Conservation (phyloP, 176 grass and related monocot genomes). For the Elymus sibiricus region DNA sequence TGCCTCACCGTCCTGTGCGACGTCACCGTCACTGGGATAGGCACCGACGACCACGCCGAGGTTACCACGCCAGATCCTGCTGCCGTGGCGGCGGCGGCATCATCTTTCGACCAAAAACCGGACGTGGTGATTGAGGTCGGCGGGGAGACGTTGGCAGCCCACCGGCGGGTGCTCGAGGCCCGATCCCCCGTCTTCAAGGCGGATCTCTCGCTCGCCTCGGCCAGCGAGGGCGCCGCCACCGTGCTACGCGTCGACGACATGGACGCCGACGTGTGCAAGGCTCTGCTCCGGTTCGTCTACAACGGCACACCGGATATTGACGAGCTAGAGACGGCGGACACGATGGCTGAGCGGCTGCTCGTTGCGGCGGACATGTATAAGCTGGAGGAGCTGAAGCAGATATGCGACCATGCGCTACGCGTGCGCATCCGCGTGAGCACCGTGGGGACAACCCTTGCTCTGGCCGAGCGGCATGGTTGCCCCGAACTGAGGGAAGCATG, state of each 20-base stretch:
- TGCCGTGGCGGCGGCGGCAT: background rate
- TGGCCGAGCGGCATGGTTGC: background rate
- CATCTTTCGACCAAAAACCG: background rate
- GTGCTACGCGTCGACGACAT: background rate
- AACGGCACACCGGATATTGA: background rate
- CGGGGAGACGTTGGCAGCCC: background rate
- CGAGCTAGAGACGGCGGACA: background rate
- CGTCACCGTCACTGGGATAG: background rate
- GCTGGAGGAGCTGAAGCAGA: background rate
- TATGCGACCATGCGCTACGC: background rate
- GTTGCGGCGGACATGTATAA: background rate
- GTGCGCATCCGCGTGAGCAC: background rate
- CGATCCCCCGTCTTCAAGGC: background rate
- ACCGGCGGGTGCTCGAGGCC: background rate
- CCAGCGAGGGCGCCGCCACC: background rate
- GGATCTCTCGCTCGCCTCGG: background rate
- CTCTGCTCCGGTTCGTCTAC: background rate
- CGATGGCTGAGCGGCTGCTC: background rate
- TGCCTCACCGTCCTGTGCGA: background rate
- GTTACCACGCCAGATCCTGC: background rate
- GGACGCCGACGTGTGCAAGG: background rate
- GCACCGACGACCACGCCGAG: background rate
- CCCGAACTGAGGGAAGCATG: background rate
- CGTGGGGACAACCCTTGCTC: background rate
- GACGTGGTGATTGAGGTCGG: background rate